Percentiles rank a stretch among this genome's conserved stretches.
phyloP scores from a whole-genome alignment of 2,329 filamentous ascomycete genomes.

The Pseudopithomyces maydicus region DNA sequence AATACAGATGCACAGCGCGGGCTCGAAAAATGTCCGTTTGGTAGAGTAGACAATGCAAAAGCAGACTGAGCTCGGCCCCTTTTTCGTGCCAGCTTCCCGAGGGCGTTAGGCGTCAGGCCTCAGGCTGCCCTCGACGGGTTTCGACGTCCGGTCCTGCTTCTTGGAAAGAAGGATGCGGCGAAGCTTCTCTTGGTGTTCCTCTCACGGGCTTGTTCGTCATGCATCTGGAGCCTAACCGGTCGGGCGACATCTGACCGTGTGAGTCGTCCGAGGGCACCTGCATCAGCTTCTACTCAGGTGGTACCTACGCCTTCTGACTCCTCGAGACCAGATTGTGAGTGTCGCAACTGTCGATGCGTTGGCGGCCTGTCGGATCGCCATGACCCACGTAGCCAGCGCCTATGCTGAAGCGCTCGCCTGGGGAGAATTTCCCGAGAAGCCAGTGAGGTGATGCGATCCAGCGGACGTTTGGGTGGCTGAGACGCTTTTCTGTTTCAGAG shows the following conservation, averaged over 20 bases:
- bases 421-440: slow-evolving; percentile 21
- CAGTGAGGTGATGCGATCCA: slow-evolving; percentile 26
- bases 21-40: not conserved
- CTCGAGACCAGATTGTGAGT: not conserved
- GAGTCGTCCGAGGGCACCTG: slow-evolving; percentile 3
- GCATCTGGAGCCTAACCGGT: slow-evolving; percentile 12
- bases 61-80: not conserved
- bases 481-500: slow-evolving; percentile 29
- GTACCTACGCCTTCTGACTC: slow-evolving; percentile 10
- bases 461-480: slow-evolving; percentile 14
- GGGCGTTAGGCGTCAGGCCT: slow-evolving; percentile 9
- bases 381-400: slow-evolving; percentile 23
- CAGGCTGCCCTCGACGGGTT: slow-evolving; percentile 7
- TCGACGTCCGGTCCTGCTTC: not conserved
- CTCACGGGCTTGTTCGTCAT: slow-evolving; percentile 6
- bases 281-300: not conserved
- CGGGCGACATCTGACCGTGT: slow-evolving; percentile 1
- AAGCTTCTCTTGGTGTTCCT: not conserved
- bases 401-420: slow-evolving; percentile 32
- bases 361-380: slow-evolving; percentile 33
- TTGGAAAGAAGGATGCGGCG: slow-evolving; percentile 16
- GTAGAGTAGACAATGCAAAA: not conserved
- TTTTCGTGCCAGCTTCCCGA: slow-evolving; percentile 12
- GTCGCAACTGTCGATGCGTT: slow-evolving; percentile 14
- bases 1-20: slow-evolving; percentile 1